Evolutionary conservation across 75 land plant genomes (phyloP).

Genomic region (Ceratopteris richardii): DNA sequence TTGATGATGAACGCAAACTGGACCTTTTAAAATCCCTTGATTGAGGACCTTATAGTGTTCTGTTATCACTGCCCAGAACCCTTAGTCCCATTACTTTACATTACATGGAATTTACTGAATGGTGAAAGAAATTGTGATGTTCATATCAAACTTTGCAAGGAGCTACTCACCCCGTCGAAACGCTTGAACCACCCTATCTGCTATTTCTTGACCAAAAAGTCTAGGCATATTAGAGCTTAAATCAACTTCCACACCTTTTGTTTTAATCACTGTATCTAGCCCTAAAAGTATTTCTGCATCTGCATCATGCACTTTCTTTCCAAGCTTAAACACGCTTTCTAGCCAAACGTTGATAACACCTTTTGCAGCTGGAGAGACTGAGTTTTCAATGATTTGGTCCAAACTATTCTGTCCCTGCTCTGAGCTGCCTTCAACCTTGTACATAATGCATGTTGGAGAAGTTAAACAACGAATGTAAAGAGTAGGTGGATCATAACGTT

Average conservation of each 20-base stretch:
- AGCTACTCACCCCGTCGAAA: conserved; percentile 20
- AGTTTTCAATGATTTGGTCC: conserved; percentile 34
- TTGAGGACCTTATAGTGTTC: too few relatives aligned
- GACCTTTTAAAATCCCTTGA: too few relatives aligned
- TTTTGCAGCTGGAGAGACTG: conserved; percentile 27
- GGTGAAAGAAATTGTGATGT: too few relatives aligned
- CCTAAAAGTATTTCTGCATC: conserved; percentile 27
- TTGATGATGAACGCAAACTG: too few relatives aligned
- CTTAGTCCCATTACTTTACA: too few relatives aligned
- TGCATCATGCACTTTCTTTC: conserved; percentile 22
- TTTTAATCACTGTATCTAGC: conserved; percentile 52
- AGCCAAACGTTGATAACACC: conserved; percentile 50
- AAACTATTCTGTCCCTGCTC: conserved; percentile 16
- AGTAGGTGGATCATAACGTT: conserved; percentile 39
- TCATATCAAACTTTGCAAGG: too few relatives aligned
- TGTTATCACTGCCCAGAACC: too few relatives aligned
- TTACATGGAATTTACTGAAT: too few relatives aligned
- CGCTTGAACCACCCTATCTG: conserved; percentile 35
- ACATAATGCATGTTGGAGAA: conserved; percentile 60
- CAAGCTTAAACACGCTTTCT: conserved; percentile 25
- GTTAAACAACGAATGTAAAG: conserved; percentile 44
- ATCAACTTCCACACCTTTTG: conserved; percentile 58
- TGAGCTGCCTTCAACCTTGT: conserved; percentile 19
- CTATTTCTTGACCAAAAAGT: conserved; percentile 52
- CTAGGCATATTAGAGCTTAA: conserved; percentile 59